Base-by-base conservation (phyloP, 805 yeast species). In the Kodamaea lidongshanica region DNA sequence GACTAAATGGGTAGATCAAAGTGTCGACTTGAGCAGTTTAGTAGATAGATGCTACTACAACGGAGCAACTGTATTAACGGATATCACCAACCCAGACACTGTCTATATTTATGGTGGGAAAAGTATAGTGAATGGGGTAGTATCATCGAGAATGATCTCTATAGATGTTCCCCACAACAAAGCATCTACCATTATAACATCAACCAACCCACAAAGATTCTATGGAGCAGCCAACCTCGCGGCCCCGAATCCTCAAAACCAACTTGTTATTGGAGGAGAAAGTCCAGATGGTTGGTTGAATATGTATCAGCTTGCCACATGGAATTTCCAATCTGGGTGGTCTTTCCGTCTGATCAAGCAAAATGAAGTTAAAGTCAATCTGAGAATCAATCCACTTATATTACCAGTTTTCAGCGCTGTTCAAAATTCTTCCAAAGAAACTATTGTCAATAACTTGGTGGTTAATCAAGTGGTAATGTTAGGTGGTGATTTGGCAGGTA, bases 311-410 rank as follows among this genome's bases (percentile, higher is more conserved):
- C 56, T 80, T 12, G 89, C 92, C 0, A 52, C 79, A 2, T 81
- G 87, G 83, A 77, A 76, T 42, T 74, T 73, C 37, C 61, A 64
- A 28, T 57, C 82, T 6, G 70, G 70, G 0, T 84, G 94, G 94
- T 68, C 82, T 3, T 81, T 74, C 48, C 41, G 53, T 22, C 42
- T 52, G 38, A 44, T 59, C 1, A 48, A 44, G 1, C 33, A 39
- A 15, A 11, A 10, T 6, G 28, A 6, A 7, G 38, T 42, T 7
- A 49, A 56, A 7, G 59, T 80, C 2, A 74, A 72, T 38, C 65
- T 85, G 6, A 58, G 92, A 28, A 64, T 60, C 3, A 50, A 55
- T 23, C 59, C 86, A 0, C 49, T 78, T 36, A 60, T 67, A 4
- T 52, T 81, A 17, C 85, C 89, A 0, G 52, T 76, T 1, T 74